Evolutionary conservation across 2,329 filamentous ascomycete genomes (phyloP).

Genomic region (Cladobotryum protrusum): DNA sequence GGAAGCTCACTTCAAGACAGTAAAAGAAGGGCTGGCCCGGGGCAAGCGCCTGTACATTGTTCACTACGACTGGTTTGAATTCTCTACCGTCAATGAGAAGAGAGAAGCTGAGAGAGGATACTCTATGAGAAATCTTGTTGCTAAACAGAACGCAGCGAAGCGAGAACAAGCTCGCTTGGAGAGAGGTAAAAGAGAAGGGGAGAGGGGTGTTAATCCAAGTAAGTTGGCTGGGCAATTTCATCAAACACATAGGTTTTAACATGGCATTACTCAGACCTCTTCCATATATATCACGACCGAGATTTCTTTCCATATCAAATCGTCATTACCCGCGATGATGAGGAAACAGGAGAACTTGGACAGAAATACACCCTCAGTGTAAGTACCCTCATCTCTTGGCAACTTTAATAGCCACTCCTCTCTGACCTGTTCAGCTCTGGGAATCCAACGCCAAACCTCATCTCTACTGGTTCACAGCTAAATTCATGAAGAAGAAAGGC

Average conservation of each 20-base stretch:
- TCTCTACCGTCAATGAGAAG: constrained; percentile 32
- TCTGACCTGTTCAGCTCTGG: constrained; percentile 54
- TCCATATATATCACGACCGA: constrained; percentile 58
- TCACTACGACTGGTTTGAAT: constrained; percentile 47
- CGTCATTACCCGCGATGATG: constrained; percentile 49
- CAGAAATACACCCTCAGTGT: constrained; percentile 58
- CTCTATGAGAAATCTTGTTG: constrained; percentile 31
- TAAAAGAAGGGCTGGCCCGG: constrained; percentile 32
- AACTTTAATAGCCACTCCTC: not conserved
- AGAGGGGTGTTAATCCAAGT: constrained; percentile 46
- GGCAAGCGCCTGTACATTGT: constrained; percentile 37
- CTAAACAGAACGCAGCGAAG: constrained; percentile 24
- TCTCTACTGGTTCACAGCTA: constrained; percentile 55
- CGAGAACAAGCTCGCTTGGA: constrained; percentile 29
- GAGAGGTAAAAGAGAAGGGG: constrained; percentile 33
- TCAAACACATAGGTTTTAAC: not conserved
- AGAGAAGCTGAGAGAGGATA: constrained; percentile 31
- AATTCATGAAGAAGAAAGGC: constrained; percentile 38
- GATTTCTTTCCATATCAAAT: constrained; percentile 60
- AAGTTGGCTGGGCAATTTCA: constrained; percentile 15
- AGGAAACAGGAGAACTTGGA: constrained; percentile 37
- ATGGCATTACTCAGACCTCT: constrained; percentile 39
- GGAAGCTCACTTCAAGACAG: constrained; percentile 16
- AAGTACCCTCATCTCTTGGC: constrained; percentile 23
- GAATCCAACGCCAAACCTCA: constrained; percentile 55